Evolutionary conservation across 805 yeast species (phyloP).

Genomic region (Cyberlindnera petersonii): DNA sequence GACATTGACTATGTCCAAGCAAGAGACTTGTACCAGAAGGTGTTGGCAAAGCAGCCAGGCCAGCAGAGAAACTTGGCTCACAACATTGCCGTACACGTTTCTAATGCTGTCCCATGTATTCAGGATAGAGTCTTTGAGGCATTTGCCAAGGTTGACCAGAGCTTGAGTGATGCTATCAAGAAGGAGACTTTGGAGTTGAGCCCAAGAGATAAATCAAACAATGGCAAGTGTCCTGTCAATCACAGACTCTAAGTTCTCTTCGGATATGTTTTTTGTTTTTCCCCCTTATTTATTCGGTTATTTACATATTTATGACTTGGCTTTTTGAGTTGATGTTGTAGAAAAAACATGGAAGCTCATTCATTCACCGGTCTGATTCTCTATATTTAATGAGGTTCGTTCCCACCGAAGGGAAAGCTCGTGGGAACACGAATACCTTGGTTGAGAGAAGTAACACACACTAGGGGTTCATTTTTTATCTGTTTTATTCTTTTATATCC

Average conservation of each 20-base stretch:
- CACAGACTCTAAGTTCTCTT: constrained; percentile 5
- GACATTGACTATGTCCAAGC: constrained; percentile 78
- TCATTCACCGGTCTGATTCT: too few species aligned
- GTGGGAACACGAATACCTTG: too few species aligned
- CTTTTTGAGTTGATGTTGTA: too few species aligned
- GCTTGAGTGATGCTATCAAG: constrained; percentile 64
- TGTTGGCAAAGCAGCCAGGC: constrained; percentile 69
- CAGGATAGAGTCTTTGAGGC: constrained; percentile 76
- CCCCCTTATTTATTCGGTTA: neutral
- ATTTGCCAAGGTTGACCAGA: constrained; percentile 69
- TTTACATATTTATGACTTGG: too few species aligned
- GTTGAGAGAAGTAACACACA: too few species aligned
- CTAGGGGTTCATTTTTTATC: too few species aligned
- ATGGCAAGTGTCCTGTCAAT: constrained; percentile 24
- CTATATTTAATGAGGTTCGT: too few species aligned
- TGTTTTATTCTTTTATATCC: too few species aligned
- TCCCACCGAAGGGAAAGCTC: too few species aligned
- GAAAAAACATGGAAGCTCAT: too few species aligned
- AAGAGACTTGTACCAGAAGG: constrained; percentile 58
- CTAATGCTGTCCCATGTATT: constrained; percentile 64
- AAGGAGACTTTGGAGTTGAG: constrained; percentile 50
- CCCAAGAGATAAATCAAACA: constrained; percentile 21
- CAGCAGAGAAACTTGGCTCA: constrained; percentile 83
- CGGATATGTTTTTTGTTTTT: neutral
- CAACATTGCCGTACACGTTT: constrained; percentile 74